Base-by-base conservation (phyloP, 805 yeast species). In the Kuraishia piskuri region DNA sequence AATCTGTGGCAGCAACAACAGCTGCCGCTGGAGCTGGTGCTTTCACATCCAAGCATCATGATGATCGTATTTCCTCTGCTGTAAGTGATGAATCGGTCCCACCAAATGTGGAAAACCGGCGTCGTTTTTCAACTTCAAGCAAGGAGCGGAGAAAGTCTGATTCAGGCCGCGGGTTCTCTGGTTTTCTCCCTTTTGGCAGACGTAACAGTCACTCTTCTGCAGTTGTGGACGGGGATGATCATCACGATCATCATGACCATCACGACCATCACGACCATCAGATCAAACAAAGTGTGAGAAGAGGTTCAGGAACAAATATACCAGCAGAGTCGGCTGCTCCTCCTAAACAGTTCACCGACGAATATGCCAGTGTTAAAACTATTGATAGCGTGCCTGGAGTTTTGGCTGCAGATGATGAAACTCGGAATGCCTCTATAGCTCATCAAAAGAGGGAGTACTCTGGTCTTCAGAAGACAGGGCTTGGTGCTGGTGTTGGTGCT, bases 401-500 rank as follows among this genome's bases (percentile, higher is more conserved):
- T 12, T 10, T 31, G 17, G n/a, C 8, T 12, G 14, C 40, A 12
- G 40, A 31, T 12, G 17, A 31, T n/a, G 14, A 12, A 31, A 3
- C 40, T 31, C 40, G 17, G 8, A 3, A 12, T 12, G 8, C 7
- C 17, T 3, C 4, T 12, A 3, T n/a, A 12, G 4, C 8, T 31
- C 40, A 31, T 12, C 14, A 12, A 3, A 31, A 31, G 40, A 12
- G 3, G 40, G 17, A 12, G 14, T 31, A 8, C 40, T 31, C 40
- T 12, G 40, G 40, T 45, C 47, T 21, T 20, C 21, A 45, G 21
- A 7, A 45, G 47, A 20, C 54, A 2, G 48, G 50, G 20, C 7
- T 45, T 47, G 50, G 52, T 24, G 46, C 55, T 4, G 53, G 50
- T 22, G 26, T 48, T 25, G 50, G 47, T 3, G 19, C 47, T 45